phyloP scores from a whole-genome alignment of 2,329 filamentous ascomycete species.

The Hirsutella thompsonii region DNA sequence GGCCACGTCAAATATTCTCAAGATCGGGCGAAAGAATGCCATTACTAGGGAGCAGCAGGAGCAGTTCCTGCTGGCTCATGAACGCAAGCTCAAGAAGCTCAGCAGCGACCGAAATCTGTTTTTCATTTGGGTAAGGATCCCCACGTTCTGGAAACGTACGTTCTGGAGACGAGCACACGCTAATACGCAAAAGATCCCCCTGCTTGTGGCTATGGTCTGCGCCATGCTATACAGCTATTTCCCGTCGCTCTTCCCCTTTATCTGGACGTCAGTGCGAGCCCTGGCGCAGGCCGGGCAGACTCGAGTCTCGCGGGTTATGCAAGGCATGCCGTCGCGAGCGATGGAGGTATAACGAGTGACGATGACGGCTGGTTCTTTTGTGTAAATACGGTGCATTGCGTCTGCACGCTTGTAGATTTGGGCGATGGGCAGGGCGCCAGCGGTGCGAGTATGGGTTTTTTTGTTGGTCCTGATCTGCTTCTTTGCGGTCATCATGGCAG shows the following conservation, averaged over 20 bases:
- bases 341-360: constrained; percentile 13
- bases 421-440: background rate
- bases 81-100: constrained; percentile 49
- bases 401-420: too few species aligned
- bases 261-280: constrained; percentile 19
- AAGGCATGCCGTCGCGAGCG: constrained; percentile 9
- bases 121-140: constrained; percentile 49
- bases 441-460: background rate
- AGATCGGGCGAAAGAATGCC: constrained; percentile 49
- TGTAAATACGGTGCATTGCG: too few species aligned
- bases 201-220: constrained; percentile 33
- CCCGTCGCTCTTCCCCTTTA: constrained; percentile 30
- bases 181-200: constrained; percentile 28
- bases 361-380: constrained; percentile 5
- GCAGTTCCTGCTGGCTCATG: constrained; percentile 46
- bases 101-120: constrained; percentile 53
- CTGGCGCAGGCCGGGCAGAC: constrained; percentile 15
- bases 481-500: too few species aligned
- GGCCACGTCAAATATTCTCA: constrained; percentile 29
- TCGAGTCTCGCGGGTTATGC: constrained; percentile 11
- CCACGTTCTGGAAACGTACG: background rate
- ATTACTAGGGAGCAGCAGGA: constrained; percentile 55
- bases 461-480: too few species aligned
- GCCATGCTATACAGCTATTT: constrained; percentile 38
- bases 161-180: background rate